Evolutionary conservation across 2,329 filamentous ascomycete genomes (phyloP).

Genomic region (Sarocladiaceae sp.): DNA sequence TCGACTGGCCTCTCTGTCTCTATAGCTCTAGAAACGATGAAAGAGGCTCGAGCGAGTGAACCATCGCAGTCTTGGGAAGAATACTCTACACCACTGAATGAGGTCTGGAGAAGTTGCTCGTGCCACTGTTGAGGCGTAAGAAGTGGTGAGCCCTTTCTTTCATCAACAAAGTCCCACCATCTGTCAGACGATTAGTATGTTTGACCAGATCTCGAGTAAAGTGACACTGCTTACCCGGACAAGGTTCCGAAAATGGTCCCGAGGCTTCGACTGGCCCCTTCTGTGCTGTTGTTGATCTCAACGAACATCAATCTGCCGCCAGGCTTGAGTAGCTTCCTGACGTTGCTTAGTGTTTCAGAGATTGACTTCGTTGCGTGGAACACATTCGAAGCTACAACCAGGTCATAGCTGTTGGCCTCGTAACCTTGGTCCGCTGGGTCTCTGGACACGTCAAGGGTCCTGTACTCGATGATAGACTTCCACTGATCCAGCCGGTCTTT

Average conservation of each 20-base stretch:
- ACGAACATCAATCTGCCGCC: constrained; percentile 12
- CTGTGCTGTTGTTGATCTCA: not conserved
- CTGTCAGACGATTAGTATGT: too few relatives aligned
- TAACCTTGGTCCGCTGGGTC: not conserved
- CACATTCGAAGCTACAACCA: constrained; percentile 7
- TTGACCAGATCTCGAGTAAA: not conserved
- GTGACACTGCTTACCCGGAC: not conserved
- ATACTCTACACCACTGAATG: not conserved
- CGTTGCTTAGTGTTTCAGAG: not conserved
- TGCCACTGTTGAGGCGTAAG: not conserved
- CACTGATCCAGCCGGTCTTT: constrained; percentile 21
- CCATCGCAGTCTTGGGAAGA: not conserved
- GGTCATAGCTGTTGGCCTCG: not conserved
- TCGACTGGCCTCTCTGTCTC: not conserved
- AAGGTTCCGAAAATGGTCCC: not conserved
- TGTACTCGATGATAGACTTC: constrained; percentile 19
- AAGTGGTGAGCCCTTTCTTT: not conserved
- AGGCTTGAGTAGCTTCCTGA: constrained; percentile 10
- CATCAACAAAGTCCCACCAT: not conserved
- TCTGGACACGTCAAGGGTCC: constrained; percentile 3
- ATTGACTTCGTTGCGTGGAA: constrained; percentile 8
- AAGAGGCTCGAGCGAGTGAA: not conserved
- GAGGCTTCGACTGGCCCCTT: not conserved
- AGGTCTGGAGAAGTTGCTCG: not conserved
- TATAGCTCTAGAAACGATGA: not conserved